Conservation (phyloP, 2,329 filamentous ascomycete genomes). For the Hypoxylon sp. region DNA sequence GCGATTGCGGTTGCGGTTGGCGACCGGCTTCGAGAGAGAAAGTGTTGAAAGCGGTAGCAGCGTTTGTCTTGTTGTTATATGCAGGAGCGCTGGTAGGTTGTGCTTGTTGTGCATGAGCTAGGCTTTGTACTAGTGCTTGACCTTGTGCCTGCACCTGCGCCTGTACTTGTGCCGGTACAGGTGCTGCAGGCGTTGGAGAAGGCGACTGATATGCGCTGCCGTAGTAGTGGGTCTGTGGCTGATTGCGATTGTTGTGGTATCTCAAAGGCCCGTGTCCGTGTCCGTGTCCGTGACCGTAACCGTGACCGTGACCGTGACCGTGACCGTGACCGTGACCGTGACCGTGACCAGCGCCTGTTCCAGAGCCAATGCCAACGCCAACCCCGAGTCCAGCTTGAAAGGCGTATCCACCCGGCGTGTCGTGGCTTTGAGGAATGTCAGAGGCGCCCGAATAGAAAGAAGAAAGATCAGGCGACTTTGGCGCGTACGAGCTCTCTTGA, state of each 20-base stretch:
- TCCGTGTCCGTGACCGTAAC: too few species aligned
- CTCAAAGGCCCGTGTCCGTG: constrained; percentile 15
- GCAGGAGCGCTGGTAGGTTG: constrained; percentile 33
- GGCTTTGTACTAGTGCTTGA: too few species aligned
- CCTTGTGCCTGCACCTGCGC: too few species aligned
- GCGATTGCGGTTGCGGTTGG: constrained; percentile 8
- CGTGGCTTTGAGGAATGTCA: constrained; percentile 38
- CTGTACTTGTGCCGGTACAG: not conserved
- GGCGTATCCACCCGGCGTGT: constrained; percentile 37
- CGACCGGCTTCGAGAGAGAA: constrained; percentile 29
- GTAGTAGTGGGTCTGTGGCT: constrained; percentile 46
- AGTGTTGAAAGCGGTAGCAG: constrained; percentile 32
- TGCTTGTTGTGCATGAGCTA: too few species aligned
- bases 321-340: not conserved
- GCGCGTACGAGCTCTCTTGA: constrained; percentile 61
- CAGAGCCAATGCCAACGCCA: constrained; percentile 12
- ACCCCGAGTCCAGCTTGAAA: constrained; percentile 40
- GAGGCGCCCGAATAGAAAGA: constrained; percentile 57
- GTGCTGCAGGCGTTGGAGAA: constrained; percentile 36
- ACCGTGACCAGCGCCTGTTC: not conserved
- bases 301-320: too few species aligned
- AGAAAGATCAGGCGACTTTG: constrained; percentile 67
- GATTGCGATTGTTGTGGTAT: constrained; percentile 41
- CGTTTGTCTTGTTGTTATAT: constrained; percentile 30
- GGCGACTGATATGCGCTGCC: constrained; percentile 35